Evolutionary conservation across 208 protist genomes (phyloP).

Genomic region (Crithidia brevicula): DNA sequence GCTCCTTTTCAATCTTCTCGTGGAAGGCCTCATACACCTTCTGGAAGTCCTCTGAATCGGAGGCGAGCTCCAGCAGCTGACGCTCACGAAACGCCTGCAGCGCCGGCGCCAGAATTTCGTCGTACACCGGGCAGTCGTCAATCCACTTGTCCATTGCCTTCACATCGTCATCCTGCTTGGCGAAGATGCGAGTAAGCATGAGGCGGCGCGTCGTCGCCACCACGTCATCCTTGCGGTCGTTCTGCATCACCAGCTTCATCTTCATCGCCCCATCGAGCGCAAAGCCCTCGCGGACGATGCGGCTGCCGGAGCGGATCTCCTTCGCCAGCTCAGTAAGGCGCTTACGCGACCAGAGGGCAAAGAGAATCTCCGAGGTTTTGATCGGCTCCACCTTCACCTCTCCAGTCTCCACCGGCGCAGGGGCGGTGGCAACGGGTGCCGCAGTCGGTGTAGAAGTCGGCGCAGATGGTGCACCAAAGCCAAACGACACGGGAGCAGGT

Average conservation of each 20-base stretch:
- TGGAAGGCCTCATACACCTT: constrained; percentile 48
- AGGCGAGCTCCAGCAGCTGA: constrained; percentile 60
- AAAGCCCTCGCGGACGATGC: constrained; percentile 77
- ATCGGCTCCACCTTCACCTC: constrained; percentile 44
- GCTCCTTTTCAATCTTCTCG: constrained; percentile 56
- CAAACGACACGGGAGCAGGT: not conserved
- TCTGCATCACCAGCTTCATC: constrained; percentile 89
- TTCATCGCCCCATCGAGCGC: constrained; percentile 33
- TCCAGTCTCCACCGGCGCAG: constrained; percentile 9
- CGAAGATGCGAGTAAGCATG: constrained; percentile 78
- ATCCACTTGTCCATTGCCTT: constrained; percentile 71
- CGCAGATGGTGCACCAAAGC: constrained; percentile 27
- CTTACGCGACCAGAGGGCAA: constrained; percentile 75
- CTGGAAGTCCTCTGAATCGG: constrained; percentile 63
- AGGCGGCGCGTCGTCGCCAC: constrained; percentile 43
- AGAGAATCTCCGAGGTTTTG: constrained; percentile 74
- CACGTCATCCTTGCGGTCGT: constrained; percentile 82
- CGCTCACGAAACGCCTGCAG: constrained; percentile 80
- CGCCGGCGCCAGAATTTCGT: constrained; percentile 53
- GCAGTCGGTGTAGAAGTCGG: not conserved
- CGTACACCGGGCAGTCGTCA: constrained; percentile 79
- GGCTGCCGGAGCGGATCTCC: constrained; percentile 80
- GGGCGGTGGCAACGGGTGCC: not conserved
- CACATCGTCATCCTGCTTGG: constrained; percentile 60
- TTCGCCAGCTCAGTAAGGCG: constrained; percentile 64